Base-by-base conservation (phyloP, 257 asterid genomes). In the Hygrophila difformis region DNA sequence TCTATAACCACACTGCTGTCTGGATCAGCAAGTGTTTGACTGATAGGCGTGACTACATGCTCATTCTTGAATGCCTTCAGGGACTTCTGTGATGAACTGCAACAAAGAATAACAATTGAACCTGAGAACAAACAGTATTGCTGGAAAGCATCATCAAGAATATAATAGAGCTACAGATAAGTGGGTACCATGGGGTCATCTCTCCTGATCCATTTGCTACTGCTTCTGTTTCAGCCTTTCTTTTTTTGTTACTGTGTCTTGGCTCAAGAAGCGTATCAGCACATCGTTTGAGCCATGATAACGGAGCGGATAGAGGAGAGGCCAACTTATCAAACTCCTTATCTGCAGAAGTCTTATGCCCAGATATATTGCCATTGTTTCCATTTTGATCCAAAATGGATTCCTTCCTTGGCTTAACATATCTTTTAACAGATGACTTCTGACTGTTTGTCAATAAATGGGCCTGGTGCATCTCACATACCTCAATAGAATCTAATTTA, bases 181-280 rank as follows among this genome's bases (percentile, higher is more conserved):
- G 15, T 38, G 24, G 51, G 35, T 74, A 85, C 96, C 92, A 12
- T 31, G 78, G 55, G 11, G 66, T 51, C 51, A 35, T 56, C 12
- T 79, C 83, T 48, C 67, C 72, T 16, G 55, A 38, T 53, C 55
- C 61, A 58, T 57, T 57, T 47, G 72, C 22, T 35, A 39, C 19
- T 40, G 26, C 53, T 23, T 74, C 80, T 18, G 61, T 61, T 31
- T 72, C 93, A 57, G 61, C 73, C 81, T 70, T 79, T 53, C 76
- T 67, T 47, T 66, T 85, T 45, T 82, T 89, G 61, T 57, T 77
- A 52, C 60, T 80, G 57, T 54, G 86, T 13, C 70, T 70, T 52
- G 60, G 93, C 60, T 91, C 98, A 24, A 82, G 79, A 42, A 91
- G 59, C 1, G 88, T 75, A 76, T 91, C 93, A 61, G 96, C 98